phyloP scores from a whole-genome alignment of 2,329 filamentous ascomycete species.

The Aspergillus clavatus region DNA sequence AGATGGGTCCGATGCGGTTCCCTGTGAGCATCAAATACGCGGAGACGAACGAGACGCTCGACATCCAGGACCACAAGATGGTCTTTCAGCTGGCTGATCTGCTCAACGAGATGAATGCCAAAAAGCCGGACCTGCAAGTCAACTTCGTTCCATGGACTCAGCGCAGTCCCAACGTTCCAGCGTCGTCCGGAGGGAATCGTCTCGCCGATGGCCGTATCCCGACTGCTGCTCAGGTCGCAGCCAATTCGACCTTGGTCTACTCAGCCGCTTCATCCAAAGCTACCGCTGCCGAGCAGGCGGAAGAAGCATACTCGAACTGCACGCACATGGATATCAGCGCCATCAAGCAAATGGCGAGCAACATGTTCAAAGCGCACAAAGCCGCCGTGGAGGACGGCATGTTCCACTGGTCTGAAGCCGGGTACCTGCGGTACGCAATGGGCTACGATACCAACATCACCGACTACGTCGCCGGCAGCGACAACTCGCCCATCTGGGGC shows the following conservation, averaged over 20 bases:
- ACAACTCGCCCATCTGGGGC: conserved; percentile 46
- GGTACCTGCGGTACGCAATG: conserved; percentile 57
- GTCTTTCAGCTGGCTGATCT: conserved; percentile 41
- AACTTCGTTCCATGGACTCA: conserved; percentile 44
- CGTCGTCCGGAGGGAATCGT: conserved; percentile 45
- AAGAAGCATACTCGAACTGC: conserved; percentile 37
- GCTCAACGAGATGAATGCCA: conserved; percentile 40
- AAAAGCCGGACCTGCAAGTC: conserved; percentile 33
- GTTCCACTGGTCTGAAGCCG: conserved; percentile 62
- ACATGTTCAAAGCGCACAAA: conserved; percentile 50
- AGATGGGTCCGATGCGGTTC: conserved; percentile 46
- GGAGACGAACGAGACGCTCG: conserved; percentile 40
- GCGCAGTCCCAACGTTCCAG: conserved; percentile 48
- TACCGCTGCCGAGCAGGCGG: conserved; percentile 35
- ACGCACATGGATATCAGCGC: conserved; percentile 20
- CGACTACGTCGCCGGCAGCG: conserved; percentile 47
- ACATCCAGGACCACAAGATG: conserved; percentile 42
- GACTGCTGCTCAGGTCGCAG: conserved; percentile 45
- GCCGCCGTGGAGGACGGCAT: conserved; percentile 50
- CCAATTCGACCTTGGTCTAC: conserved; percentile 41
- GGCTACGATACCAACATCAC: conserved; percentile 52
- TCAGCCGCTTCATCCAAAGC: conserved; percentile 30
- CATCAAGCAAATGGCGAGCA: conserved; percentile 27
- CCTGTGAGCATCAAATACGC: conserved; percentile 39
- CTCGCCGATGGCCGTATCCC: conserved; percentile 51